These are phyloP conservation scores for Ochromonas danica DNA, from an alignment of 108 stramenopile species.

Conservation along the genomic window DNA sequence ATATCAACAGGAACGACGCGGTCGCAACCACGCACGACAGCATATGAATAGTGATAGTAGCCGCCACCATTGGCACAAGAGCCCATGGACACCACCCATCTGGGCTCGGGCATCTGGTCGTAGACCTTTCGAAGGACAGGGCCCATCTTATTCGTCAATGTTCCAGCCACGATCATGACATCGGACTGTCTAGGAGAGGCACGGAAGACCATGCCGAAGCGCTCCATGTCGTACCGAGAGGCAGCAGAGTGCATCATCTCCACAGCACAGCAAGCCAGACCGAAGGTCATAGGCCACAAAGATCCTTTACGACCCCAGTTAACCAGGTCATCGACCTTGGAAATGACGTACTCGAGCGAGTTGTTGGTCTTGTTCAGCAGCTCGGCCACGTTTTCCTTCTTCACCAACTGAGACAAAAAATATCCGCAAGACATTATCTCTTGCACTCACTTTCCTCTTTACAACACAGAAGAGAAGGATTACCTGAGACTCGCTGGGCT, in stretches of 20 bases:
- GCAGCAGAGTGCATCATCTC: conserved; percentile 74
- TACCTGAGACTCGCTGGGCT: not conserved
- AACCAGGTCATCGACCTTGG: conserved; percentile 93
- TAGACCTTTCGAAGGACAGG: conserved; percentile 97
- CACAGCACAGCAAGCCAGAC: conserved; percentile 97
- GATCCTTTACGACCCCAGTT: conserved; percentile 99
- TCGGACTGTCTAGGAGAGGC: conserved; percentile 69
- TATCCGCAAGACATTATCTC: not conserved
- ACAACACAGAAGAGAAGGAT: not conserved
- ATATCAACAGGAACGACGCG: conserved; percentile 98
- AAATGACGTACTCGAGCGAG: conserved; percentile 90
- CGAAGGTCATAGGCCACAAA: conserved; percentile 99
- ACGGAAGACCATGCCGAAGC: conserved; percentile 85
- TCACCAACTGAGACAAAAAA: not conserved
- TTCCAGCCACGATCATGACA: conserved; percentile 99
- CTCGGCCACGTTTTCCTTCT: not conserved
- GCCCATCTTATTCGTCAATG: conserved; percentile 99
- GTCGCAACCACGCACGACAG: conserved; percentile 76
- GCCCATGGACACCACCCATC: conserved; percentile 99
- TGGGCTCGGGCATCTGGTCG: conserved; percentile 99
- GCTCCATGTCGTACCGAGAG: conserved; percentile 98
- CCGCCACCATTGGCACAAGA: conserved; percentile 99
- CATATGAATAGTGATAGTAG: conserved; percentile 99
- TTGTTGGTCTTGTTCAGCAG: not conserved
- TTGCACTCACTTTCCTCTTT: not conserved